phyloP scores from a whole-genome alignment of 441 rosid genomes.

The Gossypium gossypioides region DNA sequence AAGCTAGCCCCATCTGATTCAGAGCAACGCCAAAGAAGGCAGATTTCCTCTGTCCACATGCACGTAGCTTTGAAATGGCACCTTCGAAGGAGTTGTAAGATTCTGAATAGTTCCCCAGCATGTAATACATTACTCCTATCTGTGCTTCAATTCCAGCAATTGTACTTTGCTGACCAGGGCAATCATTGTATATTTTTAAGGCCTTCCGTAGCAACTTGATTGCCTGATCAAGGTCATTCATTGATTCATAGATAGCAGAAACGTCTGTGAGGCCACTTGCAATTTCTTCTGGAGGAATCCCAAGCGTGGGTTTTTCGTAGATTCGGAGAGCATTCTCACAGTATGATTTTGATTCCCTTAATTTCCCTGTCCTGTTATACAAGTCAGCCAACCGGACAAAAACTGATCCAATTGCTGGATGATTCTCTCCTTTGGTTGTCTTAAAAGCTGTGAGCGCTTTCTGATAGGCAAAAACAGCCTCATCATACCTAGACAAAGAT shows the following conservation, averaged over 20 bases:
- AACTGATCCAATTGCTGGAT: conserved; percentile 51
- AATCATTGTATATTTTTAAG: neutral
- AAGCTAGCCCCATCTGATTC: neutral
- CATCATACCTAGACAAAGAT: conserved; percentile 50
- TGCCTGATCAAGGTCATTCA: neutral
- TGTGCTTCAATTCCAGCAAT: conserved; percentile 1
- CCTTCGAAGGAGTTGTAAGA: conserved; percentile 1
- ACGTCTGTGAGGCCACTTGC: neutral
- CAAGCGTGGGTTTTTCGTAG: neutral
- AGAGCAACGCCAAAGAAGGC: neutral
- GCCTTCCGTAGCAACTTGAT: conserved; percentile 7
- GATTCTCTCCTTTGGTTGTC: conserved; percentile 56
- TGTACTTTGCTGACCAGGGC: conserved; percentile 7
- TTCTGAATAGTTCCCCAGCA: neutral
- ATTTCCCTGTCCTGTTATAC: conserved; percentile 19
- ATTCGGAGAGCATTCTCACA: conserved; percentile 3
- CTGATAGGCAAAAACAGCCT: conserved; percentile 54
- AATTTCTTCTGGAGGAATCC: conserved; percentile 3
- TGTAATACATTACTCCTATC: conserved; percentile 3
- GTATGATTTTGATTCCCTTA: conserved; percentile 2
- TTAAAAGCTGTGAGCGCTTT: conserved; percentile 55
- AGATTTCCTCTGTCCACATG: conserved; percentile 2
- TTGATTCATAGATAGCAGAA: neutral
- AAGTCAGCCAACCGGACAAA: conserved; percentile 60
- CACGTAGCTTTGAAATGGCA: conserved; percentile 1